phyloP scores from a whole-genome alignment of 176 grass and related monocot genomes.

The Juncus inflexus region DNA sequence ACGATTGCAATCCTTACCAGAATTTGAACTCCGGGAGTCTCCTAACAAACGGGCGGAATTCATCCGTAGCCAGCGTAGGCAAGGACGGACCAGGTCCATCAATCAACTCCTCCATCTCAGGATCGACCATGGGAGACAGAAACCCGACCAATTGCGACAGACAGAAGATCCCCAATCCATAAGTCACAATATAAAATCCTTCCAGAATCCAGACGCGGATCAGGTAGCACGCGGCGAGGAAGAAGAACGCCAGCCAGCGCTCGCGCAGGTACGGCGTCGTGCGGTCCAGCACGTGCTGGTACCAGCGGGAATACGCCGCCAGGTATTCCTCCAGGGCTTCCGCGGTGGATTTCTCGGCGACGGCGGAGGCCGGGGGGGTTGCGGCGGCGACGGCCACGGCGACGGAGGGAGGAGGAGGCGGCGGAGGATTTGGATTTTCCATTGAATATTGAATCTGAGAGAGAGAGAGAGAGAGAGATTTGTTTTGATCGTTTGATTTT shows the following conservation, averaged over 20 bases:
- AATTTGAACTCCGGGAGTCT: conserved; percentile 93
- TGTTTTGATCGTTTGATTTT: too few relatives aligned
- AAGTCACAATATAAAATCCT: conserved; percentile 77
- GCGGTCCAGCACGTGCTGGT: conserved; percentile 72
- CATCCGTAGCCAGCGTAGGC: conserved; percentile 55
- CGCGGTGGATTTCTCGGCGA: neutral
- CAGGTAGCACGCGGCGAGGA: conserved; percentile 37
- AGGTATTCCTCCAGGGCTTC: conserved; percentile 11
- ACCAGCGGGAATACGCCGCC: conserved; percentile 32
- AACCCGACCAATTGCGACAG: conserved; percentile 74
- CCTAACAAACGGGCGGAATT: conserved; percentile 74
- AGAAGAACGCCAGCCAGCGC: conserved; percentile 54
- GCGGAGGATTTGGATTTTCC: conserved; percentile 15
- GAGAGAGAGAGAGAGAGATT: neutral
- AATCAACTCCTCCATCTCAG: conserved; percentile 46
- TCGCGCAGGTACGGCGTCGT: conserved; percentile 53
- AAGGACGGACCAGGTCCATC: conserved; percentile 38
- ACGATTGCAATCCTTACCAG: conserved; percentile 36
- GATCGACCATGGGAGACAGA: conserved; percentile 76
- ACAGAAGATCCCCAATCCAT: conserved; percentile 69
- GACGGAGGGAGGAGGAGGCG: neutral
- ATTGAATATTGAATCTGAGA: conserved; percentile 2
- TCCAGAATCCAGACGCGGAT: conserved; percentile 60
- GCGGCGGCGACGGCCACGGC: neutral
- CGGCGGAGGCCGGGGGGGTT: neutral